Evolutionary conservation across 2,329 filamentous ascomycete species (phyloP).

Genomic region (Xylaria arbuscula): DNA sequence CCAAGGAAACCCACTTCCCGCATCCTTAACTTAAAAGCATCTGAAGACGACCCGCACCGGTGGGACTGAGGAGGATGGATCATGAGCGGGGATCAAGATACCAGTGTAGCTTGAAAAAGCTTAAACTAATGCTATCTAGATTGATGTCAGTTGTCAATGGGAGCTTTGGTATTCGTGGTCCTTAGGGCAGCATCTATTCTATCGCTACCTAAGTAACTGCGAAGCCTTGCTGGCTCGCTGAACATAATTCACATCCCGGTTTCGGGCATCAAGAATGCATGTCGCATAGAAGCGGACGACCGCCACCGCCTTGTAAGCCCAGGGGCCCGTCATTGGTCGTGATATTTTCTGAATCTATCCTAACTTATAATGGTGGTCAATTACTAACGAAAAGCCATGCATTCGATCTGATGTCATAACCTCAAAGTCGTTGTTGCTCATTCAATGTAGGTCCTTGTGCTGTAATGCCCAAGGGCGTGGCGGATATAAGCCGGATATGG

Average conservation of each 20-base stretch:
- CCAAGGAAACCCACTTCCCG: conserved; percentile 30
- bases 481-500: conserved; percentile 31
- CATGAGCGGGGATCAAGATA: conserved; percentile 6
- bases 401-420: conserved; percentile 14
- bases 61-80: conserved; percentile 24
- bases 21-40: conserved; percentile 21
- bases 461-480: conserved; percentile 2
- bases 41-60: conserved; percentile 29
- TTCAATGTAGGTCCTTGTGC: neutral
- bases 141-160: neutral
- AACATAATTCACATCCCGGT: conserved; percentile 17
- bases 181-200: neutral
- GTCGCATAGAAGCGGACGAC: conserved; percentile 23
- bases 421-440: conserved; percentile 1
- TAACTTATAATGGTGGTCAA: neutral
- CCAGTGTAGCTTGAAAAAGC: neutral
- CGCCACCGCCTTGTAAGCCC: conserved; percentile 22
- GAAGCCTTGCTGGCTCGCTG: conserved; percentile 3
- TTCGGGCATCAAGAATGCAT: conserved; percentile 22
- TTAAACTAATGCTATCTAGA: neutral
- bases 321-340: conserved; percentile 20
- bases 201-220: neutral
- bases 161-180: neutral
- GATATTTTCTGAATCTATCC: neutral
- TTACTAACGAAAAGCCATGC: neutral